Evolutionary conservation across 2,329 filamentous ascomycete species (phyloP), one percentile per base, ranked within the genome.

Genomic region (Neonectria coccinea): DNA sequence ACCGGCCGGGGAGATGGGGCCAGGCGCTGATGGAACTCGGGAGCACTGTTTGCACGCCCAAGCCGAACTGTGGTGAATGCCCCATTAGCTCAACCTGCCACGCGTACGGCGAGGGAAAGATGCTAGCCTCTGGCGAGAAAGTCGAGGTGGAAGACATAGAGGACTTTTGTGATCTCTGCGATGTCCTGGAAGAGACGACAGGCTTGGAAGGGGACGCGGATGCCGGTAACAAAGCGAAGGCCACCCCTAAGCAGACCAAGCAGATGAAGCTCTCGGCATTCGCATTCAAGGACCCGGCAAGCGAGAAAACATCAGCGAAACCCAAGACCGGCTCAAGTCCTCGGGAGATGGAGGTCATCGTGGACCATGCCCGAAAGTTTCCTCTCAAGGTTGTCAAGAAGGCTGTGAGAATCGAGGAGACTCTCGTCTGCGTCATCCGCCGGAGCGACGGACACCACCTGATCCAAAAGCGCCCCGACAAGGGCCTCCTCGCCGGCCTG

Each of bases 11-110:
- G 0, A 76, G 83, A 64, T 90, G 88, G 88, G 88, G 88, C 0
- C 88, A 90, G 72, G 88, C 86, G 1, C 76, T 90, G 27, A 90
- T 90, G 88, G 88, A 90, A 71, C 79, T 90, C 4, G 88, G 88
- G 3, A 89, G 87, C 66, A 90, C 88, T 0, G 73, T 90, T 2
- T 90, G 88, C 69, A 83, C 83, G 7, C 88, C 88, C 0, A 85
- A 85, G 67, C 88, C 88, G 1, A 84, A 85, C 55, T 90, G 88
- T 67, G 75, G 74, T 2, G 70, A 71, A 1, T 88, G 86, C 59
- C 86, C 86, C 1, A 79, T 88, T 51, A 83, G 77, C 0, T 74
- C 76, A 2, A 86, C 83, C 0, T 88, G 86, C 65, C 83, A 83
- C 5, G 84, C 80, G 0, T 87, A 84, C 67, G 71, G 71, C 3